Evolutionary conservation across 805 yeast species (phyloP).

Genomic region (Blastobotrys mokoenaii): DNA sequence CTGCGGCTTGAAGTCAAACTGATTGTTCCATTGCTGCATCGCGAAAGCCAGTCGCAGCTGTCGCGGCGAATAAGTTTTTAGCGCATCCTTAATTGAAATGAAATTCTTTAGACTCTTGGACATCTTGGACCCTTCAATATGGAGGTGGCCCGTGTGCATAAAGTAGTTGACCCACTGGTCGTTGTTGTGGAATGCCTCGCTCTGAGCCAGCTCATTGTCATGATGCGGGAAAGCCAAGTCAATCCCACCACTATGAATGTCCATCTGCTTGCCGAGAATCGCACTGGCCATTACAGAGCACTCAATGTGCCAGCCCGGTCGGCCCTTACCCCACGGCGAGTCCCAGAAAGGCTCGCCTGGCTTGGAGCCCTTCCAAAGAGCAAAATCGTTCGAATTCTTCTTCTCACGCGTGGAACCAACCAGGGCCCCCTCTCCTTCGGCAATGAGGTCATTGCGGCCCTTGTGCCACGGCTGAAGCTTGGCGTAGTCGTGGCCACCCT

Average conservation of each 20-base stretch:
- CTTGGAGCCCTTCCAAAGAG: conserved; percentile 92
- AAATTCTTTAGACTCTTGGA: conserved; percentile 90
- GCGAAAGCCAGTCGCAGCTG: conserved; percentile 90
- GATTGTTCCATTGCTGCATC: conserved; percentile 84
- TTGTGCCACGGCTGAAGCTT: conserved; percentile 98
- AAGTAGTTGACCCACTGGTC: conserved; percentile 96
- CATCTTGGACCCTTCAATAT: conserved; percentile 98
- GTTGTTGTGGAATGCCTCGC: conserved; percentile 85
- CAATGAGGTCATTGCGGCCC: conserved; percentile 74
- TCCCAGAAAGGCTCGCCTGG: conserved; percentile 97
- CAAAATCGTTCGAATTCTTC: conserved; percentile 76
- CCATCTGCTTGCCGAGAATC: conserved; percentile 73
- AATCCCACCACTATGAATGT: conserved; percentile 94
- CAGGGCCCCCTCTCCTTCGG: conserved; percentile 92
- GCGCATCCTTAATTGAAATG: conserved; percentile 88
- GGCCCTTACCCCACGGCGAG: conserved; percentile 94
- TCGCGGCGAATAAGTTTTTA: conserved; percentile 59
- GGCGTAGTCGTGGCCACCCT: conserved; percentile 72
- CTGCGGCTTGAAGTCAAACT: conserved; percentile 83
- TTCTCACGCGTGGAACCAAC: conserved; percentile 41
- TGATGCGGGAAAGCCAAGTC: conserved; percentile 98
- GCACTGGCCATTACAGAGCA: conserved; percentile 98
- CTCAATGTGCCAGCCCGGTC: conserved; percentile 99
- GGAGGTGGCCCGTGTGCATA: conserved; percentile 94
- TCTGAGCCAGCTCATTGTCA: conserved; percentile 95